Conservation (phyloP, 129 eudicot genomes). For the Arctium lappa region DNA sequence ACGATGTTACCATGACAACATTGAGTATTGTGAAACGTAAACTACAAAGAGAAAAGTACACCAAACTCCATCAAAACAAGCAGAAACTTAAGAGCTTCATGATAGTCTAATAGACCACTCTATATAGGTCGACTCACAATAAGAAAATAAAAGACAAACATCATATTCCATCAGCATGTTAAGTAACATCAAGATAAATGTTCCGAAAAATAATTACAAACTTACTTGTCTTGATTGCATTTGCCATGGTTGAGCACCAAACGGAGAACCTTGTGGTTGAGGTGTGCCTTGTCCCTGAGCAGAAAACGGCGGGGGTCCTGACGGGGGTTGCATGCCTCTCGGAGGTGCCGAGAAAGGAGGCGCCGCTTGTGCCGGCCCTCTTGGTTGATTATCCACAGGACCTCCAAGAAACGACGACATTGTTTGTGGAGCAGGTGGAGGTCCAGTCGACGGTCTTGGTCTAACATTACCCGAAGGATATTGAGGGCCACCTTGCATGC, state of each 20-base stretch:
- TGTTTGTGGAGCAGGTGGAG: constrained; percentile 41
- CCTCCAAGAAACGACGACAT: constrained; percentile 46
- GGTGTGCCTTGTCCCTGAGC: constrained; percentile 39
- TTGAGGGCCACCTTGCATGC: constrained; percentile 50
- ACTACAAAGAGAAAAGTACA: no score
- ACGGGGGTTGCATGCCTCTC: constrained; percentile 17
- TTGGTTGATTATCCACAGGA: constrained; percentile 37
- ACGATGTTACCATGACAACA: no score
- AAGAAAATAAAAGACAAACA: not conserved
- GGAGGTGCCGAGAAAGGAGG: constrained; percentile 54
- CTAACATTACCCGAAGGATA: constrained; percentile 43
- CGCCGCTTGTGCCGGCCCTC: constrained; percentile 43
- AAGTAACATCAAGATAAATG: not conserved
- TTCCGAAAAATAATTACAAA: not conserved
- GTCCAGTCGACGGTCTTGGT: constrained; percentile 42
- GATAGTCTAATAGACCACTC: no score
- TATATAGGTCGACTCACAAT: no score
- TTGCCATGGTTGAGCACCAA: constrained; percentile 71
- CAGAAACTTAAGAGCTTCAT: no score
- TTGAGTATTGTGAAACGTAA: no score
- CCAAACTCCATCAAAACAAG: no score
- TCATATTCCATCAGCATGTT: not conserved
- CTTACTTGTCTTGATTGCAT: constrained; percentile 64
- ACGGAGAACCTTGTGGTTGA: constrained; percentile 49
- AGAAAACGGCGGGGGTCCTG: constrained; percentile 44